Conservation (phyloP, 73 alveolate genomes). For the Tetrahymena thermophila region DNA sequence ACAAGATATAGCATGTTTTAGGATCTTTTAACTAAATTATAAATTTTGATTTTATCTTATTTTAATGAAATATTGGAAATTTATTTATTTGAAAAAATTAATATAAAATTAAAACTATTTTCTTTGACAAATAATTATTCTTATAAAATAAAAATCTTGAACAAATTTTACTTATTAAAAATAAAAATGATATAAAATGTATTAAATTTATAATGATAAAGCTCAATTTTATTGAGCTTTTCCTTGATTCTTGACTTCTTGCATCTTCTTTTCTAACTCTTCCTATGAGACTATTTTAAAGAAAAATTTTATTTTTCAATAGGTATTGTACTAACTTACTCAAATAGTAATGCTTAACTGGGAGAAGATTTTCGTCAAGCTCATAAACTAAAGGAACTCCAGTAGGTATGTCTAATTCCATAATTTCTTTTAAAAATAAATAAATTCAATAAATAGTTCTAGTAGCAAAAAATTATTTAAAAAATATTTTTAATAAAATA, state of each 20-base stretch:
- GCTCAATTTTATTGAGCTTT: neutral
- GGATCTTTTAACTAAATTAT: too few species aligned
- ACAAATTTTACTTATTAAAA: neutral
- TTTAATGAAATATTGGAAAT: too few species aligned
- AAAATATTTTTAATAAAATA: conserved; percentile 12
- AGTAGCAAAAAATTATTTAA: neutral
- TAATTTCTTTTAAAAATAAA: conserved; percentile 6
- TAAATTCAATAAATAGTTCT: neutral
- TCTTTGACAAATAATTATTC: too few species aligned
- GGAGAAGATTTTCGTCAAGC: conserved; percentile 88
- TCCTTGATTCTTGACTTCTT: conserved; percentile 79
- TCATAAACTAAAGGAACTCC: conserved; percentile 97
- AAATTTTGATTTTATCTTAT: too few species aligned
- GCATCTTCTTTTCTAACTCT: conserved; percentile 74
- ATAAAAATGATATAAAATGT: neutral
- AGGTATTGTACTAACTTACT: neutral
- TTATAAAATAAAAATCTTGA: too few species aligned
- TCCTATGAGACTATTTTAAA: conserved; percentile 9
- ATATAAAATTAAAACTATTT: too few species aligned
- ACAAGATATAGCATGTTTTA: too few species aligned
- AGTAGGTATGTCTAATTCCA: conserved; percentile 80
- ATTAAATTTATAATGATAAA: neutral
- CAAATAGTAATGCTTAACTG: conserved; percentile 66
- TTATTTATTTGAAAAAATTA: too few species aligned
- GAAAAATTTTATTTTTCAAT: neutral